These are phyloP conservation scores for Tulasnella sp. DNA, from an alignment of 768 basidiomycete species.

Conservation along the genomic window DNA sequence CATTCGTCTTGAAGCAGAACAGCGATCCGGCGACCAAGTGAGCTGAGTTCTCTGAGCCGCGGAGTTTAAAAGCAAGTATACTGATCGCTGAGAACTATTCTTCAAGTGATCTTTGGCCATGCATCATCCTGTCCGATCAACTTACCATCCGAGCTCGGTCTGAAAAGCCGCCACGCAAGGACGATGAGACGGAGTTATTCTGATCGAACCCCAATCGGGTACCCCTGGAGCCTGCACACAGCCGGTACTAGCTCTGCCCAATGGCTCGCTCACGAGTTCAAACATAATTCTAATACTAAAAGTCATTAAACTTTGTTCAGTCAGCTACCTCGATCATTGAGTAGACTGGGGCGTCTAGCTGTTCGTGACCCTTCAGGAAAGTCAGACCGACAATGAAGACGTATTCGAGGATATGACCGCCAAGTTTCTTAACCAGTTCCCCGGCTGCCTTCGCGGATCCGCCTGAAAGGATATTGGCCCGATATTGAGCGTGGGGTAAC, in stretches of 20 bases:
- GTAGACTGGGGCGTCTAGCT: conserved; percentile 80
- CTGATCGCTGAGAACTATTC: background rate
- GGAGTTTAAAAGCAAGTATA: background rate
- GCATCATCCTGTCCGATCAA: conserved; percentile 5
- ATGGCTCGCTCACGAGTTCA: background rate
- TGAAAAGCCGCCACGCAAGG: background rate
- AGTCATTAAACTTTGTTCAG: background rate
- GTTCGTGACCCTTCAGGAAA: conserved; percentile 61
- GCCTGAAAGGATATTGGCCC: conserved; percentile 34
- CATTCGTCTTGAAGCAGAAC: conserved; percentile 1
- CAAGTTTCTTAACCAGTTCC: conserved; percentile 69
- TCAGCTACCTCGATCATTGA: conserved; percentile 60
- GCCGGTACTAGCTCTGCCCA: background rate
- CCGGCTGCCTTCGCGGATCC: conserved; percentile 92
- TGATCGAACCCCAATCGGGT: background rate
- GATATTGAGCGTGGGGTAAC: background rate
- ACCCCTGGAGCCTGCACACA: background rate
- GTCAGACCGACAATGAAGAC: conserved; percentile 83
- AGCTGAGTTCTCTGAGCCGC: background rate
- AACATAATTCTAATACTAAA: background rate
- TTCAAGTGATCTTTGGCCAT: conserved; percentile 3
- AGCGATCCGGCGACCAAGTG: background rate
- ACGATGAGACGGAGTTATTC: background rate
- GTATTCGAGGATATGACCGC: conserved; percentile 82
- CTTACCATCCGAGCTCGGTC: conserved; percentile 3